A percentile compares a stretch with the other conserved stretches of the same genome.
These are phyloP conservation scores for Monilinia fructicola DNA, from an alignment of 2,329 filamentous ascomycete genomes.

Conservation along the genomic window DNA sequence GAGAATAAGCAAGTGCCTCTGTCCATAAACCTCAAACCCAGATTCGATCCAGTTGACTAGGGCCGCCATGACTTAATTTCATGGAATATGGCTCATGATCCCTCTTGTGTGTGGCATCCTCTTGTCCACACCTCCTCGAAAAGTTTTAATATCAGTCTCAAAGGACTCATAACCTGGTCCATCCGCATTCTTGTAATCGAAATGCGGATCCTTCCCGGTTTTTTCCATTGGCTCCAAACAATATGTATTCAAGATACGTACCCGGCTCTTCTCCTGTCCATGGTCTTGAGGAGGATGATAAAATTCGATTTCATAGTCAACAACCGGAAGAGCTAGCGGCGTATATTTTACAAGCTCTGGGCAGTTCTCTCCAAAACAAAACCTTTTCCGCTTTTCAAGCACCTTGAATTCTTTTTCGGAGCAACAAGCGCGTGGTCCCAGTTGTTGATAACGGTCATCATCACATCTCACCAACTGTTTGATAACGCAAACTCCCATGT, in stretches of 20 bases:
- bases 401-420: too few species aligned
- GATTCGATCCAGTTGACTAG: too few species aligned
- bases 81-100: too few species aligned
- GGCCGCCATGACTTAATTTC: too few species aligned
- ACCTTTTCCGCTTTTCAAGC: neutral
- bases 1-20: too few species aligned
- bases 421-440: neutral
- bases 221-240: neutral
- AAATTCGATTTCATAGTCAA: neutral
- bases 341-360: neutral
- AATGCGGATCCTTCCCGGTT: neutral
- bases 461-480: neutral
- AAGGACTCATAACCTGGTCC: neutral
- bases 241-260: neutral
- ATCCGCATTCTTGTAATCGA: neutral
- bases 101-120: neutral
- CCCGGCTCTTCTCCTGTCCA: neutral
- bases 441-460: neutral
- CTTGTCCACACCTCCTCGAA: neutral
- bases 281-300: neutral
- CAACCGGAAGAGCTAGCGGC: neutral
- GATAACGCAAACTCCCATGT: neutral
- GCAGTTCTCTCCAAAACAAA: slow-evolving; percentile 8
- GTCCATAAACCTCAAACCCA: too few species aligned
- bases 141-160: neutral